Base-by-base conservation (phyloP, 129 eudicot species). In the Centrapalus pauciflorus region DNA sequence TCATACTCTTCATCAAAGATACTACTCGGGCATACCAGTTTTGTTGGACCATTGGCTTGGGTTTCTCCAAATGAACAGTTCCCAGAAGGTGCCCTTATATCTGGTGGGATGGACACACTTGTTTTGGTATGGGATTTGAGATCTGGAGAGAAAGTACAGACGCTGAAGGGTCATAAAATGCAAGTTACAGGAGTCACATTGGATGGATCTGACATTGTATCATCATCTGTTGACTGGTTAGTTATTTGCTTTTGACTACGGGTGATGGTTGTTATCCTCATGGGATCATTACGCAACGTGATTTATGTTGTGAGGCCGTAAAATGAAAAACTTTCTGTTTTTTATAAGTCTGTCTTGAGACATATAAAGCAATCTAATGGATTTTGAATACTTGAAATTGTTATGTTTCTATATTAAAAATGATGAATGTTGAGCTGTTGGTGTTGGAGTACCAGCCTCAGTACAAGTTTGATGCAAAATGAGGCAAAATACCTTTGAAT, bases 91-190 rank as follows among this genome's bases (percentile, higher is more conserved):
- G 87, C 88, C 32, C 67, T 89, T 48, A 73, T 94, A 55, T 94
- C 95, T 54, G 99, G 99, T n/a, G 99, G 97, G 51, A 94, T 86
- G 97, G 99, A 94, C 68, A 94, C 92, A 0, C 86, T 86, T 69
- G 85, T 89, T 37, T 45, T 84, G 55, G 90, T 94, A 20, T 89
- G 97, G 97, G 83, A 94, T 75, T 62, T 94, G 83, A 77, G 71
- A 19, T 82, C 80, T 3, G 96, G 95, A 43, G 97, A 94, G 81
- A 89, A 72, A 63, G 80, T 83, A 49, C 88, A 82, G 75, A 76
- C 76, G 29, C 73, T 89, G 55, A 86, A 56, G 62, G 99, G 97
- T 43, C 99, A 94, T 66, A 52, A 80, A 64, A 54, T 76, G 90
- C 99, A 94, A 82, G 99, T 94, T 43, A 82, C 97, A 0, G 99